phyloP scores from a whole-genome alignment of 2,329 filamentous ascomycete species.

The Mycosphaerelloides madeirae region DNA sequence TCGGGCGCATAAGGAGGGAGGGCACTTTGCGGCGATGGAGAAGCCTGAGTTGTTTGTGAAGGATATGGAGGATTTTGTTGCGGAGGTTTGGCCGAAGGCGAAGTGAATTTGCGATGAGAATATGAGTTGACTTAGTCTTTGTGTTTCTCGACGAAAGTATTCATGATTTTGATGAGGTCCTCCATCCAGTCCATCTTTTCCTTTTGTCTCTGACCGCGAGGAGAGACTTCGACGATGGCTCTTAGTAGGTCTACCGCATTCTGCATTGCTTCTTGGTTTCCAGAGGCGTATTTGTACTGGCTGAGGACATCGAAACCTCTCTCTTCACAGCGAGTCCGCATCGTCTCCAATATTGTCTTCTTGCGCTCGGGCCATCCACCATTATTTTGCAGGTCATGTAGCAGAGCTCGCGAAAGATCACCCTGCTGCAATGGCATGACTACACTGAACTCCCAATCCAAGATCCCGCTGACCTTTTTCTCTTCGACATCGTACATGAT shows the following conservation, averaged over 20 bases:
- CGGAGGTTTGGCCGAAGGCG: constrained; percentile 25
- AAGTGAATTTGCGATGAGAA: constrained; percentile 10
- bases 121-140: neutral
- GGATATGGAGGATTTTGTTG: constrained; percentile 32
- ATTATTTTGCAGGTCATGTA: neutral
- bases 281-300: neutral
- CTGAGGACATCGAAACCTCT: neutral
- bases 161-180: neutral
- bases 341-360: neutral
- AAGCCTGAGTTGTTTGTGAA: constrained; percentile 26
- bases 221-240: constrained; percentile 5
- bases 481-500: constrained; percentile 3
- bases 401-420: constrained; percentile 1
- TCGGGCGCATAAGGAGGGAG: constrained; percentile 36
- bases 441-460: constrained; percentile 6
- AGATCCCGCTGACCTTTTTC: neutral
- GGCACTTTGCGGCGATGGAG: constrained; percentile 38
- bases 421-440: constrained; percentile 5
- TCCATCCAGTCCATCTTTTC: constrained; percentile 2
- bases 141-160: neutral
- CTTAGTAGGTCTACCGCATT: constrained; percentile 1
- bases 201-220: constrained; percentile 1
- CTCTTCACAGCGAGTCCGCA: neutral
- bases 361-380: neutral
- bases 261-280: constrained; percentile 3